phyloP scores from a whole-genome alignment of 176 grass and related monocot species.

The Avena atlantica region DNA sequence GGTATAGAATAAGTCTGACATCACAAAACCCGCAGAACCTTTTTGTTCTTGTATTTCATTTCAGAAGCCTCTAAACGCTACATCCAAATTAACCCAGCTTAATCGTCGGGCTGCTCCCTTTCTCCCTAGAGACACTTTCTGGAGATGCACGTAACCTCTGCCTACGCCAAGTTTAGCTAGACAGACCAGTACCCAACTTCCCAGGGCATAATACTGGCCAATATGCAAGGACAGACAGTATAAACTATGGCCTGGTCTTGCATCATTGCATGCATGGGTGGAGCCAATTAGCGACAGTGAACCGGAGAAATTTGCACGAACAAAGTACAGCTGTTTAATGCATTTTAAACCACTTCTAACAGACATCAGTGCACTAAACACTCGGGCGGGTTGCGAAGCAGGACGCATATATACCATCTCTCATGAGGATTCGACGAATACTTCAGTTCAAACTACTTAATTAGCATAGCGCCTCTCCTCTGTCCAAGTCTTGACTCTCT shows the following conservation, averaged over 20 bases:
- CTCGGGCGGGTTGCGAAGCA: background rate
- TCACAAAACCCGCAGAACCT: too few relatives aligned
- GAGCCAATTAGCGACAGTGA: background rate
- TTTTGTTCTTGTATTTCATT: too few relatives aligned
- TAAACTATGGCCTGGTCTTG: background rate
- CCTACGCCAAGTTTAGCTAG: background rate
- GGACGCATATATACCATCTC: slow-evolving; percentile 43
- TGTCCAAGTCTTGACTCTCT: background rate
- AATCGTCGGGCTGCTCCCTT: background rate
- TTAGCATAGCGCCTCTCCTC: background rate
- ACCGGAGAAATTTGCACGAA: background rate
- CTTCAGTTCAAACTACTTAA: background rate
- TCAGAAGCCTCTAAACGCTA: too few relatives aligned
- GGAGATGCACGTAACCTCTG: background rate
- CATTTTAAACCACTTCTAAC: background rate
- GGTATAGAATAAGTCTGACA: too few relatives aligned
- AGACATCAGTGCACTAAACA: slow-evolving; percentile 37
- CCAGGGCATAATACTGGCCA: background rate
- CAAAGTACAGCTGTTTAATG: background rate
- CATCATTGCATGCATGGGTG: background rate
- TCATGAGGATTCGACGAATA: background rate
- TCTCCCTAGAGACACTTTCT: background rate
- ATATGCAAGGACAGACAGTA: background rate
- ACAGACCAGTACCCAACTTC: background rate
- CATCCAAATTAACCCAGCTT: background rate